A percentile compares a stretch with the other conserved stretches of the same genome.
Conservation (phyloP, 2,329 filamentous ascomycete species). For the Arthrobotrys pseudoclavata region DNA sequence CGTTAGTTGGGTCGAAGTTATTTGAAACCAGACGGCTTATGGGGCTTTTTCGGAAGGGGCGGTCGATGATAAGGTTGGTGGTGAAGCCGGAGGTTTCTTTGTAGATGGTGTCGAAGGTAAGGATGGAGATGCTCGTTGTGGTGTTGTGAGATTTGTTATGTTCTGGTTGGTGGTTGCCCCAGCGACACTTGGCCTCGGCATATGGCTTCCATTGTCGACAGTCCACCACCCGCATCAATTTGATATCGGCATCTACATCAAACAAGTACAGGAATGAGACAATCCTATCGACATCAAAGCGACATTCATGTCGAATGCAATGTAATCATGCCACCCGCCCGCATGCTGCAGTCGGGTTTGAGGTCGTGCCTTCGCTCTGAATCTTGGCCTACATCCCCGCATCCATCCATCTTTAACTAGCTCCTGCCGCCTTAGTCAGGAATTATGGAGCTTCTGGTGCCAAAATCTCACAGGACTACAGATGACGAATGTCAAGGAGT, state of each 20-base stretch:
- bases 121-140: conserved; percentile 15
- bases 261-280: not conserved
- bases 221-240: too few relatives aligned
- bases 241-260: not conserved
- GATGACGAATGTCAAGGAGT: not conserved
- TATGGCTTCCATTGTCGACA: too few relatives aligned
- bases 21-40: not conserved
- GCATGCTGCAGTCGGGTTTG: not conserved
- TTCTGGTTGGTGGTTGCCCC: conserved; percentile 33
- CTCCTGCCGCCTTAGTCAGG: conserved; percentile 1
- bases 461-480: not conserved
- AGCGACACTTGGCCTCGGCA: conserved; percentile 18
- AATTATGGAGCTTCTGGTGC: conserved; percentile 10
- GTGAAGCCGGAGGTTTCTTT: conserved; percentile 8
- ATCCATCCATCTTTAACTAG: not conserved
- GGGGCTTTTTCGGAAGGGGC: not conserved
- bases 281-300: not conserved
- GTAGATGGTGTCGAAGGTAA: not conserved
- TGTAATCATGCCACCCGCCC: not conserved
- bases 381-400: conserved; percentile 19
- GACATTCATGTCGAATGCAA: not conserved
- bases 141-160: conserved; percentile 25
- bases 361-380: not conserved
- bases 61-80: not conserved
- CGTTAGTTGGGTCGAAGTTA: not conserved